phyloP scores from a whole-genome alignment of 176 grass and related monocot genomes.

The Ampelocalamus luodianensis region DNA sequence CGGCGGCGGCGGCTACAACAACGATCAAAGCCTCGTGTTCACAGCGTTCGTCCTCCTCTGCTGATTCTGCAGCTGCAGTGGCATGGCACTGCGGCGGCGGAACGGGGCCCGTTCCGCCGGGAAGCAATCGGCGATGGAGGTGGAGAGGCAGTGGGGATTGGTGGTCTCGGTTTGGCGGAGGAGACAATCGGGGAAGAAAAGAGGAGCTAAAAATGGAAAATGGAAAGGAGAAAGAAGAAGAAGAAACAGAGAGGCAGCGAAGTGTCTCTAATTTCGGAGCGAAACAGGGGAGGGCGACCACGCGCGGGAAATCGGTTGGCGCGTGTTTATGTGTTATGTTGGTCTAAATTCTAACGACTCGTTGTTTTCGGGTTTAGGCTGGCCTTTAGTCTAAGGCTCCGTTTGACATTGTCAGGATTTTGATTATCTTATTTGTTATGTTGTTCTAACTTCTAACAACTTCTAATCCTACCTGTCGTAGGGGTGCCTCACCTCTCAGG shows the following conservation, averaged over 20 bases:
- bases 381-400: too few species aligned
- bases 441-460: not conserved
- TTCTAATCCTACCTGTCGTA: too few species aligned
- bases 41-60: not conserved
- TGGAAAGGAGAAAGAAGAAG: not conserved
- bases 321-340: not conserved
- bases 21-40: not conserved
- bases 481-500: too few species aligned
- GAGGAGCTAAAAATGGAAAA: slow-evolving; percentile 57
- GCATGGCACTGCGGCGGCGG: slow-evolving; percentile 51
- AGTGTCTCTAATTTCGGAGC: slow-evolving; percentile 43
- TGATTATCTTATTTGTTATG: not conserved
- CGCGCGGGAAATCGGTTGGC: not conserved
- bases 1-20: not conserved
- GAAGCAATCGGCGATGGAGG: not conserved
- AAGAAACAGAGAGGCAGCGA: slow-evolving; percentile 30
- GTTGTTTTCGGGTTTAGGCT: too few species aligned
- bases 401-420: too few species aligned
- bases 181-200: slow-evolving; percentile 28
- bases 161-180: slow-evolving; percentile 14
- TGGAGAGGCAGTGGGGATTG: not conserved
- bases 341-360: not conserved
- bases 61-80: not conserved
- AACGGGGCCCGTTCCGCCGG: slow-evolving; percentile 53
- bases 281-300: not conserved